Evolutionary conservation across 495 filamentous ascomycete genomes (phyloP).

Genomic region (Amniculicola lignicola): DNA sequence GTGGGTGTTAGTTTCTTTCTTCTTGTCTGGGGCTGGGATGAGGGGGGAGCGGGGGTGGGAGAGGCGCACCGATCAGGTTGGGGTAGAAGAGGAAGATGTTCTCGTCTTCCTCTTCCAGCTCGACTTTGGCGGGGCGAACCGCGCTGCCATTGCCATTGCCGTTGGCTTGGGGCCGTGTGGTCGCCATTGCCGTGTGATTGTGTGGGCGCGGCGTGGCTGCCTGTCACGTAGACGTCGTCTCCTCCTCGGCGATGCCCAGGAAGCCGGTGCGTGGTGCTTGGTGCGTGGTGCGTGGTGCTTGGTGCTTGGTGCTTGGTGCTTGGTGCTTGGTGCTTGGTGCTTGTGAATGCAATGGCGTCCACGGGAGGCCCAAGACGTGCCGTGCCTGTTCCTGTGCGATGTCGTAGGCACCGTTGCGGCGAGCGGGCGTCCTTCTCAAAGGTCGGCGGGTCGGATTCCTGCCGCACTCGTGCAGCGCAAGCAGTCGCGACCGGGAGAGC

Average conservation of each 20-base stretch:
- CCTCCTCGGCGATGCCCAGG: background rate
- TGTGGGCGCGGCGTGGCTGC: background rate
- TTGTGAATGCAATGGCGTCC: background rate
- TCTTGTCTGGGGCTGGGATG: slow-evolving; percentile 1
- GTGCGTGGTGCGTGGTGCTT: too few relatives aligned
- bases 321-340: too few relatives aligned
- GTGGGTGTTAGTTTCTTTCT: background rate
- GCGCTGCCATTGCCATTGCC: slow-evolving; percentile 32
- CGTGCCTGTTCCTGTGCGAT: too few relatives aligned
- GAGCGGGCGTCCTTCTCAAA: too few relatives aligned
- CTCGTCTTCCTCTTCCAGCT: slow-evolving; percentile 52
- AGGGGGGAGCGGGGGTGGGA: slow-evolving; percentile 7
- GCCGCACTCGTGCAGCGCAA: too few relatives aligned
- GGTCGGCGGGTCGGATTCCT: too few relatives aligned
- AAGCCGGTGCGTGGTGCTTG: too few relatives aligned
- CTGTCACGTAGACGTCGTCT: background rate
- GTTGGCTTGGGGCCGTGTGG: slow-evolving; percentile 19
- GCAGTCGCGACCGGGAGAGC: too few relatives aligned
- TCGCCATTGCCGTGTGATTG: slow-evolving; percentile 12
- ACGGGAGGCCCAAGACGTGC: too few relatives aligned
- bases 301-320: too few relatives aligned
- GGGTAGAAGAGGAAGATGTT: slow-evolving; percentile 96
- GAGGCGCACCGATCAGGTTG: slow-evolving; percentile 79
- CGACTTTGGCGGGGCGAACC: slow-evolving; percentile 2
- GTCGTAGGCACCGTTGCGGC: too few relatives aligned